Evolutionary conservation across 805 yeast species (phyloP).

Genomic region (Cyberlindnera misumaiensis): DNA sequence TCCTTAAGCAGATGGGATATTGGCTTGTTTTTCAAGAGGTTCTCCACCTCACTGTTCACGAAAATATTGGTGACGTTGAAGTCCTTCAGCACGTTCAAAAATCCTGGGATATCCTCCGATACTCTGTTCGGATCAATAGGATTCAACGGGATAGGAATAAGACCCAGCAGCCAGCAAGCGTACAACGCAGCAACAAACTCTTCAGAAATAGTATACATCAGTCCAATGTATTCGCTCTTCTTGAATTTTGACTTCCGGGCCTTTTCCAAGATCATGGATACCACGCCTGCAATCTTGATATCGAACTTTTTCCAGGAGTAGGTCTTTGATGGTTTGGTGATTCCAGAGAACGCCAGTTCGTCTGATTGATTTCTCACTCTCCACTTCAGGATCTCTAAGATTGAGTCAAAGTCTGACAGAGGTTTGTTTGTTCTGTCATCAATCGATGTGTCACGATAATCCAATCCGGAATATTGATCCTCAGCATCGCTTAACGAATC

Average conservation of each 20-base stretch:
- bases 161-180: conserved; percentile 81
- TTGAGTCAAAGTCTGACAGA: conserved; percentile 61
- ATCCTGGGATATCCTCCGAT: conserved; percentile 66
- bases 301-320: conserved; percentile 82
- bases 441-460: conserved; percentile 62
- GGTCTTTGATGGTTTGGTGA: conserved; percentile 37
- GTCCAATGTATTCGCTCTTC: conserved; percentile 66
- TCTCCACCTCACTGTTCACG: conserved; percentile 72
- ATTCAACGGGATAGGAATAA: conserved; percentile 68
- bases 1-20: conserved; percentile 53
- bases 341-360: conserved; percentile 61
- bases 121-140: conserved; percentile 63
- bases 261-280: conserved; percentile 65
- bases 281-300: conserved; percentile 64
- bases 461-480: conserved; percentile 73
- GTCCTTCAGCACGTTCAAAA: conserved; percentile 59
- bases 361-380: conserved; percentile 71
- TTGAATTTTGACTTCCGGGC: conserved; percentile 55
- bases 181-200: conserved; percentile 77
- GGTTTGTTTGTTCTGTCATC: conserved; percentile 77
- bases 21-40: conserved; percentile 59
- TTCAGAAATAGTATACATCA: conserved; percentile 83
- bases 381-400: conserved; percentile 72
- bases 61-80: conserved; percentile 67
- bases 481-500: conserved; percentile 57